Base-by-base conservation (phyloP, 2,329 filamentous ascomycete species). In the Fusarium papillatum region DNA sequence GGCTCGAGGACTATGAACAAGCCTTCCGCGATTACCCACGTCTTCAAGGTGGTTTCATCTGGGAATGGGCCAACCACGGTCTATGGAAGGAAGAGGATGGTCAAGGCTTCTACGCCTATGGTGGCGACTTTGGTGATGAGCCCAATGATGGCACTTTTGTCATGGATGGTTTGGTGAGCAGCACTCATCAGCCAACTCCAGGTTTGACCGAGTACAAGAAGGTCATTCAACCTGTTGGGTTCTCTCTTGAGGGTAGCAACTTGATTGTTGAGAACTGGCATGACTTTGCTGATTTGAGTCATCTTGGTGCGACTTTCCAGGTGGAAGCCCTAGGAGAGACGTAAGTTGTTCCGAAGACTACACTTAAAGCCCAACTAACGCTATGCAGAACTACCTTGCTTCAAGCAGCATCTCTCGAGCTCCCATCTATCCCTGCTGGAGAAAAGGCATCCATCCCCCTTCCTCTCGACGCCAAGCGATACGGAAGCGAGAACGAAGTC, bases 21-120 rank as follows among this genome's bases (percentile, higher is more conserved):
- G 87, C 88, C 0, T 95, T 94, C 83, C 88, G 89, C 38, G 86
- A 86, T 34, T 85, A 93, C 70, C 88, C 88, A 0, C 87, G 88
- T 3, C 86, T 94, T 0, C 92, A 94, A 78, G 93, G 93, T 14
- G 93, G 93, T 0, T 92, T 89, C 72, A 89, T 93, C 76, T 93
- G 91, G 91, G 91, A 93, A 78, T 93, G 91, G 91, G 89, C 89
- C 0, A 92, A 92, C 82, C 90, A 92, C 65, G 90, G 90, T 0
- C 81, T 92, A 1, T 87, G 85, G 83, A 88, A 86, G 72, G 84
- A 87, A 22, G 90, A 88, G 85, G 0, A 90, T 88, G 83, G 82
- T 7, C 53, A 57, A 31, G 53, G 31, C 0, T 92, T 87, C 77
- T 91, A 90, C 73, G 91, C 86, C 2, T 92, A 92, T 61, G 91